Evolutionary conservation across 2,329 filamentous ascomycete species (phyloP), one percentile per base, ranked within the genome.

Genomic region (Aciculosporium take): DNA sequence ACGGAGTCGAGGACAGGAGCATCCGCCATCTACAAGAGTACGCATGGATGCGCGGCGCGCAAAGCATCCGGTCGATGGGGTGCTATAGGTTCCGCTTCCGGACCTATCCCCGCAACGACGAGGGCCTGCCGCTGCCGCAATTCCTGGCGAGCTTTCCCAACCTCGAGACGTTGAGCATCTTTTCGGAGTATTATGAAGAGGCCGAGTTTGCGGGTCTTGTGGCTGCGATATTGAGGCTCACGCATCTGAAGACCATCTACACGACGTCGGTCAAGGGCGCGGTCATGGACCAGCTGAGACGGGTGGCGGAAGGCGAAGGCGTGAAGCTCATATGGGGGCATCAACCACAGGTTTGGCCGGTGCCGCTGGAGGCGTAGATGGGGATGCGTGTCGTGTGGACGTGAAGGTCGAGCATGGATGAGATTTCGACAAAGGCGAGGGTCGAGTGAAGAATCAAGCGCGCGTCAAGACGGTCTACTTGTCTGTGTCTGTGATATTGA

Each of bases 141-240:
- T 63, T 64, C 44, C 50, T 64, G 8, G 55, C 53, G 5, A 59
- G 45, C 29, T 60, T 64, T 33, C 61, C 61, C 1, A 56, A 56
- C 21, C 52, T 64, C 7, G 56, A 64, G 43, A 52, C 51, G 7
- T 46, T 64, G 20, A 58, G 60, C 46, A 51, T 63, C n/a, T 51
- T 48, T 23, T 58, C 59, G 2, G 46, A 49, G 2, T 42, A 54
- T 36, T 61, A 58, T 34, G 49, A 56, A 2, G 46, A 48, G 9
- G 37, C 45, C 3, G 60, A 60, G 32, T 50, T 62, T 25, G 53
- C 48, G 25, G 44, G 44, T 7, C 44, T 62, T 2, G 42, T 61
- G 6, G 46, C 52, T 10, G 56, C 50, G 7, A 53, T 63, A 17
- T 39, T 63, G 12, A 56, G 49, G 36, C 48, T 43, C 6, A 61